Conservation (phyloP, 2,329 filamentous ascomycete species). For the Penicillium sp. region DNA sequence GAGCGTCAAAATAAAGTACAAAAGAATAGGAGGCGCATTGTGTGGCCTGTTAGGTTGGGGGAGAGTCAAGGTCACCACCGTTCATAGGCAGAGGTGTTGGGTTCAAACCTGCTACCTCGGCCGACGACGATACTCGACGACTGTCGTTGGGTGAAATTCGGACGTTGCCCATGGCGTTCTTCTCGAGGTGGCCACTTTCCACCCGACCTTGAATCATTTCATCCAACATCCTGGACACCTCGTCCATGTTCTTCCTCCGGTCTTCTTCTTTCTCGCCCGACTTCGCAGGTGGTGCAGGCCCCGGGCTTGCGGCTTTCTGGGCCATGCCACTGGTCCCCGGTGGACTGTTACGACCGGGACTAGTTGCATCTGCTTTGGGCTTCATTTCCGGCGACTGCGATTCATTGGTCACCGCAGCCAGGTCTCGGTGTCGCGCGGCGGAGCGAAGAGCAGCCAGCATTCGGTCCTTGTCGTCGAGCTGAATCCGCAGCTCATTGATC, state of each 20-base stretch:
- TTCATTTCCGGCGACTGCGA: slow-evolving; percentile 30
- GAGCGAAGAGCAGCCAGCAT: slow-evolving; percentile 85
- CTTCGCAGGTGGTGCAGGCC: slow-evolving; percentile 31
- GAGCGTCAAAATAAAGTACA: slow-evolving; percentile 7
- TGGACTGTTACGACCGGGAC: slow-evolving; percentile 28
- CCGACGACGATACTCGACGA: slow-evolving; percentile 29
- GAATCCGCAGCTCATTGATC: slow-evolving; percentile 81
- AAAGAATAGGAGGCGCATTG: slow-evolving; percentile 11
- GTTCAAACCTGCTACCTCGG: slow-evolving; percentile 24
- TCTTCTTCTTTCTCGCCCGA: slow-evolving; percentile 32
- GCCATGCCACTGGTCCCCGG: slow-evolving; percentile 10
- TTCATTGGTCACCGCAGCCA: slow-evolving; percentile 57
- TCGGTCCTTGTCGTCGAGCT: slow-evolving; percentile 88
- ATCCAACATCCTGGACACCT: slow-evolving; percentile 88
- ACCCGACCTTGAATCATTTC: slow-evolving; percentile 93
- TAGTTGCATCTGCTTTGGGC: slow-evolving; percentile 25
- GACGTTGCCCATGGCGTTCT: slow-evolving; percentile 62
- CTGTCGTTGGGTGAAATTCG: slow-evolving; percentile 48
- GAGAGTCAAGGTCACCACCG: slow-evolving; percentile 5
- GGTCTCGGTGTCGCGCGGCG: slow-evolving; percentile 78
- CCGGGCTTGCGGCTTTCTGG: slow-evolving; percentile 24
- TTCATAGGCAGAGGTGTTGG: slow-evolving; percentile 23
- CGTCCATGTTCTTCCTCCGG: slow-evolving; percentile 68
- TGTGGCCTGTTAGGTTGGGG: slow-evolving; percentile 8
- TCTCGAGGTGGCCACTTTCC: slow-evolving; percentile 66